These are phyloP conservation scores for Phytophthora agathidicida DNA, from an alignment of 352 stramenopile genomes.

Conservation along the genomic window DNA sequence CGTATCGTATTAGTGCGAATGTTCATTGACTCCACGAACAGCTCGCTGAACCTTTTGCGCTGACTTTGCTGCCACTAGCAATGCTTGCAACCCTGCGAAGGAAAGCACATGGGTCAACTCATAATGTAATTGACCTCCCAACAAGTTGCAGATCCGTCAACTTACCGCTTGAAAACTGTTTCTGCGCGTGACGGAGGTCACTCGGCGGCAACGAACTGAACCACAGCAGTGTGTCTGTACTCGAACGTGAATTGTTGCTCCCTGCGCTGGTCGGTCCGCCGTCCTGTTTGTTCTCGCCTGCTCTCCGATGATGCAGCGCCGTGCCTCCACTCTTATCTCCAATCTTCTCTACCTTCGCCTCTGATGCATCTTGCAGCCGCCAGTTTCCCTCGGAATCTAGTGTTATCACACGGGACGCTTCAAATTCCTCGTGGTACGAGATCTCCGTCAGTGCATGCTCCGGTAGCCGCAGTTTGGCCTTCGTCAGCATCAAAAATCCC, in stretches of 20 bases:
- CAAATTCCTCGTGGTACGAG: conserved; percentile 67
- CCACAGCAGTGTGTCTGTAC: conserved; percentile 55
- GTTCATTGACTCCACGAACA: conserved; percentile 21
- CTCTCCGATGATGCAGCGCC: conserved; percentile 21
- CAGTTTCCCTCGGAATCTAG: conserved; percentile 26
- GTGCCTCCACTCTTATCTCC: not conserved
- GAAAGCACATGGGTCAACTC: not conserved
- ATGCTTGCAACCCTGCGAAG: conserved; percentile 38
- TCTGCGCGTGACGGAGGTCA: conserved; percentile 67
- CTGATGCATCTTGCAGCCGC: conserved; percentile 15
- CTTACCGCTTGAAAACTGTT: conserved; percentile 63
- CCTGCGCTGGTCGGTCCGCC: not conserved
- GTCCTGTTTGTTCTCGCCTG: conserved; percentile 8
- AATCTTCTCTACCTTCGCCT: not conserved
- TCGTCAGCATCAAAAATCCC: conserved; percentile 78
- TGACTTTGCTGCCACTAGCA: conserved; percentile 37
- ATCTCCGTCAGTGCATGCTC: conserved; percentile 59
- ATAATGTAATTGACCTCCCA: not conserved
- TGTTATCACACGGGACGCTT: conserved; percentile 38
- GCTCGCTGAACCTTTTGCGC: conserved; percentile 37
- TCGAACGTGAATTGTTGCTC: not conserved
- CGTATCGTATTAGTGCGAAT: not conserved
- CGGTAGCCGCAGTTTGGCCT: conserved; percentile 54
- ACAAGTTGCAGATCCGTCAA: no score
- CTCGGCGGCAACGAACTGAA: conserved; percentile 77